Conservation (phyloP, 768 basidiomycete species). For the Collybia sordida region DNA sequence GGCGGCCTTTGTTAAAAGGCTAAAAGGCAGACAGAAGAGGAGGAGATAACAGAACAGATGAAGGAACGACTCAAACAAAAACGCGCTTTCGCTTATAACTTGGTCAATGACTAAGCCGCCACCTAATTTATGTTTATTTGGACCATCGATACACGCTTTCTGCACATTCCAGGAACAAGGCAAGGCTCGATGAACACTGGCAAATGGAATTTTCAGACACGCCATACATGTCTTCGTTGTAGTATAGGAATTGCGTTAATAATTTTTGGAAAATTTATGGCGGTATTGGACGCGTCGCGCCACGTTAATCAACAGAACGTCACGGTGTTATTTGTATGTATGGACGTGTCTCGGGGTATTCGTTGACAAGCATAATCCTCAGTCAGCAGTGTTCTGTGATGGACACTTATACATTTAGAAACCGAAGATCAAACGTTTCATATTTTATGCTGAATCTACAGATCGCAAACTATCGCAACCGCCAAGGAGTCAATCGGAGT, state of each 20-base stretch:
- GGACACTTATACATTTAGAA: no score
- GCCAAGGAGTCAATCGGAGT: not conserved
- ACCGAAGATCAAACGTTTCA: no score
- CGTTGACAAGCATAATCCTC: not conserved
- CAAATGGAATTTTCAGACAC: no score
- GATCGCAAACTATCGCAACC: not conserved
- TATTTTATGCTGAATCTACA: no score
- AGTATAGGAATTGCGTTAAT: no score
- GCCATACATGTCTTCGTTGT: no score
- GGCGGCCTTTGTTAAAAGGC: conserved; percentile 2
- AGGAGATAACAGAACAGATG: conserved; percentile 19
- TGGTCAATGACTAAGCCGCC: conserved; percentile 30
- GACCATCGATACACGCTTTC: not conserved
- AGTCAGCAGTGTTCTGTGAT: not conserved
- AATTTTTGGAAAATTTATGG: not conserved
- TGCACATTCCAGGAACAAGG: no score
- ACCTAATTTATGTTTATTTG: conserved; percentile 3
- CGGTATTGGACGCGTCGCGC: not conserved
- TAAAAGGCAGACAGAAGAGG: conserved; percentile 10
- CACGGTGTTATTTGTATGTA: conserved; percentile 6
- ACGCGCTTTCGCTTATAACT: conserved; percentile 26
- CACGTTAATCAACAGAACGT: conserved; percentile 5
- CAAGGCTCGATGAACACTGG: no score
- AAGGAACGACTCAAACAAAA: conserved; percentile 20
- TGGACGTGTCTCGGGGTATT: conserved; percentile 6